Base-by-base conservation (phyloP, 306 rosid species). In the Pterocarpus santalinus region DNA sequence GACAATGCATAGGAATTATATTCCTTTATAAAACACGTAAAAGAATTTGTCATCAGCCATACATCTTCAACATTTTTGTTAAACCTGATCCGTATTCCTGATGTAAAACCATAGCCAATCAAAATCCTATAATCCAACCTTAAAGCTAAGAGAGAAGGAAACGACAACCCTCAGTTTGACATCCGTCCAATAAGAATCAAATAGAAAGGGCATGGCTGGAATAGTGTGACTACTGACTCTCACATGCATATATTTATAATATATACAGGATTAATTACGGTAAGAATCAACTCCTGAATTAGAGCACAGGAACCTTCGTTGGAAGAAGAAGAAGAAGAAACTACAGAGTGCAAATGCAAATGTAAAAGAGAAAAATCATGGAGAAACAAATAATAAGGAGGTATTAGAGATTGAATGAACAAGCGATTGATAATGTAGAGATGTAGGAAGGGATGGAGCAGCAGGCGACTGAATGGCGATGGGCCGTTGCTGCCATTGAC, bases 161-260 rank as follows among this genome's bases (percentile, higher is more conserved):
- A 74, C 65, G 78, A 87, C 90, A 10, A 34, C 83, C 68, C 36
- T 83, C 38, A 63, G 80, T 72, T 80, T 69, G 34, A 15, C 38
- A 43, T 57, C 32, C 16, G 56, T 52, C 44, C 30, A 73, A 72
- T 49, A 36, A 71, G 65, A 61, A 68, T 13, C 46, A 70, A 62
- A 44, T n/a, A 34, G 38, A 38, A 41, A 11, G 57, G 28, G 28
- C 1, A 22, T 33, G 17, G 38, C 53, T 30, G 57, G 41, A 61
- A 39, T 39, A 47, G 49, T 82, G 56, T 36, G 41, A 12, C 22
- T 44, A 46, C 67, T 46, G 47, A 67, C 77, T 62, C 52, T 60
- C 72, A 74, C 28, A 30, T 64, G 52, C 28, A 22, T 60, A 44
- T 79, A 46, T 5, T 55, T 43, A 22, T 22, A 22, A 38, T 43